A percentile compares a stretch with the other conserved stretches of the same genome.
Conservation (phyloP, 768 basidiomycete genomes). For the Kwoniella europaea region DNA sequence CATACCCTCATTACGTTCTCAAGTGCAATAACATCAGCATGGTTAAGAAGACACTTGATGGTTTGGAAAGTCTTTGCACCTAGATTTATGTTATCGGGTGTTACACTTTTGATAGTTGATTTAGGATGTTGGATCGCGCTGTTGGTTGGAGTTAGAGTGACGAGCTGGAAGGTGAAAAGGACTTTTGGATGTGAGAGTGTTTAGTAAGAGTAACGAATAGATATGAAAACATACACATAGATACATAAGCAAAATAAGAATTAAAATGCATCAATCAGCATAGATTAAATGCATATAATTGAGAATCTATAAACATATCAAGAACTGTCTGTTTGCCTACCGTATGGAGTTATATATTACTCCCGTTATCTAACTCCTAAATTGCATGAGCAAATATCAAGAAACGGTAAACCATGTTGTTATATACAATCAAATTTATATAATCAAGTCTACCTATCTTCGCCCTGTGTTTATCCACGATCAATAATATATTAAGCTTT, state of each 20-base stretch:
- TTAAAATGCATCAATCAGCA: conserved; percentile 7
- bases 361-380: no score
- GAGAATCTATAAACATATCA: no score
- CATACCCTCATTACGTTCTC: conserved; percentile 70
- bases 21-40: conserved; percentile 73
- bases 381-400: no score
- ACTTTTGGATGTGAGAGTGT: conserved; percentile 55
- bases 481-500: background rate
- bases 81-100: conserved; percentile 79
- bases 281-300: conserved; percentile 10
- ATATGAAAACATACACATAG: background rate
- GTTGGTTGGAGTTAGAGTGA: conserved; percentile 62
- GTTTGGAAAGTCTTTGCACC: conserved; percentile 99
- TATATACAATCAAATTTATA: no score
- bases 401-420: no score
- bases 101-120: conserved; percentile 74
- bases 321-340: no score
- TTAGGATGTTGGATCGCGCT: conserved; percentile 69
- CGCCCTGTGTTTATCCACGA: background rate
- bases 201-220: conserved; percentile 11
- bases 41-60: conserved; percentile 84
- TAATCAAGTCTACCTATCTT: no score
- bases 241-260: background rate
- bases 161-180: conserved; percentile 52
- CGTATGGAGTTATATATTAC: no score